phyloP scores from a whole-genome alignment of 257 asterid genomes.

The Cynanchum wilfordii region DNA sequence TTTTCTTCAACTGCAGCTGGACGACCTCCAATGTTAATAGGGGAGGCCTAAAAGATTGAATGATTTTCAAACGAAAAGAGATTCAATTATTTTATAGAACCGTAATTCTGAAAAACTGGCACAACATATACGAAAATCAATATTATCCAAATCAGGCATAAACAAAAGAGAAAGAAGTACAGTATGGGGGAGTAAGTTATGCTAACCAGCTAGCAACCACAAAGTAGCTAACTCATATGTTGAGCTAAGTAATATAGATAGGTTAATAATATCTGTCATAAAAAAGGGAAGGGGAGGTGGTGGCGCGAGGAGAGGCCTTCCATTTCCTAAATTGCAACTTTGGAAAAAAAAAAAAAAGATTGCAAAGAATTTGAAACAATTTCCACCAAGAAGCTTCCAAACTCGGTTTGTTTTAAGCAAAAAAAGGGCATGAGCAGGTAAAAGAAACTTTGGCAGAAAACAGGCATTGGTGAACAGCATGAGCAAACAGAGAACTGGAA shows the following conservation, averaged over 20 bases:
- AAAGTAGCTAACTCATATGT: not conserved
- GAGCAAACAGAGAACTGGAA: not conserved
- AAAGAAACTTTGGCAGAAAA: not conserved
- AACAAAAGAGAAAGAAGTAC: too few relatives aligned
- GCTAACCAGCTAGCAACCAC: not conserved
- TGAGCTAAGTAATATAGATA: not conserved
- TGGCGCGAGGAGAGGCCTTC: not conserved
- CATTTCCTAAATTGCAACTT: slow-evolving; percentile 1
- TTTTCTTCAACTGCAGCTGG: slow-evolving; percentile 69
- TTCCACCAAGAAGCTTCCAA: not conserved
- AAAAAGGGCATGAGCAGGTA: not conserved
- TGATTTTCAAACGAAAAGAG: not conserved
- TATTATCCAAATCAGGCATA: not conserved
- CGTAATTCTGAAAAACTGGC: not conserved
- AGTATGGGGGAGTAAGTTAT: not conserved
- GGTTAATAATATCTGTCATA: not conserved
- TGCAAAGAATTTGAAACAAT: not conserved
- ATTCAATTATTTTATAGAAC: not conserved
- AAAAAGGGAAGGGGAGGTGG: too few relatives aligned
- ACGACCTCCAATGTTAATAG: slow-evolving; percentile 51
- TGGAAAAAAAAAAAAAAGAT: not conserved
- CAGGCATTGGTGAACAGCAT: not conserved
- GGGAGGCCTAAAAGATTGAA: slow-evolving; percentile 53
- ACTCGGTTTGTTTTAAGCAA: not conserved
- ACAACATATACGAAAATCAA: not conserved